Base-by-base conservation (phyloP, 169 alveolate genomes). In the Eimeria sp. region DNA sequence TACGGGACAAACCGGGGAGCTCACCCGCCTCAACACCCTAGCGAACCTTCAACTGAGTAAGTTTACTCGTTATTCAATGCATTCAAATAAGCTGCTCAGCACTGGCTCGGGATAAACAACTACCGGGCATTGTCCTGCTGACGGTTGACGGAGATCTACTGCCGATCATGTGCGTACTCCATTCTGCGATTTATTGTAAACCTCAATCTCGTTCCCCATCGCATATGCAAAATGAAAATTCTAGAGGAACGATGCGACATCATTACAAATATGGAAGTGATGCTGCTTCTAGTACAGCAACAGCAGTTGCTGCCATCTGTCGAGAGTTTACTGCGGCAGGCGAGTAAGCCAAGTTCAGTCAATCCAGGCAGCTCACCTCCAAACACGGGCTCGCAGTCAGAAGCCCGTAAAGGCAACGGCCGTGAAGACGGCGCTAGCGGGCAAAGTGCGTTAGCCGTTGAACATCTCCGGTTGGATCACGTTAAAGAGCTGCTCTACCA, bases 181-280 rank as follows among this genome's bases (percentile, higher is more conserved):
- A 71, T 71, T 20, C 80, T 14, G 80, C 25, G 9, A 71, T 16
- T 71, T 71, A 9, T n/a, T 25, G 46, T n/a, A 2, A 6, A 25
- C 80, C 33, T 11, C 54, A 16, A 3, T 71, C 11, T 30, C 49
- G 54, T 71, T 33, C 10, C 54, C 80, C 87, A 10, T 27, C 20
- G 25, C 6, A 9, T 25, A 8, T 40, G 30, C 91, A 62, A 60
- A 85, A 85, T 85, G 91, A 85, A 85, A 58, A 49, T 85, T 6
- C 58, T 62, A 62, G 91, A 85, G 62, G 91, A 85, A 49, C 91
- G 91, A 18, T 85, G 91, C 91, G 91, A 85, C 52, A 60, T 64
- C 52, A 85, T 85, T 30, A 85, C 91, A 20, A 85, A 85, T 49
- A 85, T 85, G 91, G 91, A 85, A 43, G 91, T 85, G 40, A 85